phyloP scores from a whole-genome alignment of 805 yeast genomes.

The Saccharomycopsis microspora region DNA sequence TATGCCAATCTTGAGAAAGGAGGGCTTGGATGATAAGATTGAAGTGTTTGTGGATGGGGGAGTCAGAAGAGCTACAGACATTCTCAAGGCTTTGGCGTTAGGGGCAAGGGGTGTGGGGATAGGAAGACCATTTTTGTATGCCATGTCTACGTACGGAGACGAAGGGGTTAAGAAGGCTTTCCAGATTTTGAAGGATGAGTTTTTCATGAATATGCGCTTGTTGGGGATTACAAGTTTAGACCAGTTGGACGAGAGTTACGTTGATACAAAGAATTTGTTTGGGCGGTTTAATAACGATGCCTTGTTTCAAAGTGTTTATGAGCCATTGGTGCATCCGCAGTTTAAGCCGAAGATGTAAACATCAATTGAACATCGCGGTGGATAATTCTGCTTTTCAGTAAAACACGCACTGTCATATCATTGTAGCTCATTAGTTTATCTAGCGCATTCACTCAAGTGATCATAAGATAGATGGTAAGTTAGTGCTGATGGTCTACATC shows the following conservation, averaged over 20 bases:
- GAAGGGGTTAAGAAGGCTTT: slow-evolving; percentile 51
- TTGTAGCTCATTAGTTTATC: too few relatives aligned
- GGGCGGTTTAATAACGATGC: slow-evolving; percentile 35
- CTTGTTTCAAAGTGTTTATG: slow-evolving; percentile 44
- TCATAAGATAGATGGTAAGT: too few relatives aligned
- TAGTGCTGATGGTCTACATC: too few relatives aligned
- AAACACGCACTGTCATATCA: too few relatives aligned
- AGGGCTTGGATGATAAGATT: slow-evolving; percentile 35
- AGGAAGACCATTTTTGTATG: slow-evolving; percentile 57
- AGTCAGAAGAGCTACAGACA: slow-evolving; percentile 56
- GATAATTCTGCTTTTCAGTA: too few relatives aligned
- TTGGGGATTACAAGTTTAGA: slow-evolving; percentile 56
- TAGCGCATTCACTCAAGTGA: too few relatives aligned
- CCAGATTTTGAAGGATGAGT: slow-evolving; percentile 55
- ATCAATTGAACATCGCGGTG: too few relatives aligned
- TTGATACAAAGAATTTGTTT: slow-evolving; percentile 41
- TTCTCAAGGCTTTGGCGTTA: slow-evolving; percentile 52
- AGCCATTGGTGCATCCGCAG: slow-evolving; percentile 38
- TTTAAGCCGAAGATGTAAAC: slow-evolving; percentile 27
- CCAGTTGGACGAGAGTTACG: slow-evolving; percentile 46
- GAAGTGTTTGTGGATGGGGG: slow-evolving; percentile 63
- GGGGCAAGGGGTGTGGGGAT: slow-evolving; percentile 66
- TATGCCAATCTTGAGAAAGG: slow-evolving; percentile 32
- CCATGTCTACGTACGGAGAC: slow-evolving; percentile 53
- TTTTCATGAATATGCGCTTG: slow-evolving; percentile 69